phyloP scores from a whole-genome alignment of 345 rosid species.

The Erucastrum elatum region DNA sequence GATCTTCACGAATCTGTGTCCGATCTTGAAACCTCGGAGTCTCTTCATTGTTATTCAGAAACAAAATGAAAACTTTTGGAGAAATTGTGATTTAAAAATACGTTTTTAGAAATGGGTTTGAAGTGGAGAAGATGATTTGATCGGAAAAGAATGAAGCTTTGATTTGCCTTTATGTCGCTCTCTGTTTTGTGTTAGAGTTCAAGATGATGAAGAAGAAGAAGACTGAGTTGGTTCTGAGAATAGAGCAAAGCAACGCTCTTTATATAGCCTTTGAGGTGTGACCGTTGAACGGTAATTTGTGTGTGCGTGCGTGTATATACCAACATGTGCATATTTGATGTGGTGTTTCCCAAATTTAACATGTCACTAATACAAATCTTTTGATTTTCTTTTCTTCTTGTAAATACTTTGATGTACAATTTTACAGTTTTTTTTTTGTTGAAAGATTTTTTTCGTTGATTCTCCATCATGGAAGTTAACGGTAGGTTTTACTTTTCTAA shows the following conservation, averaged over 20 bases:
- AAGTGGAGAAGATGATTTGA: neutral
- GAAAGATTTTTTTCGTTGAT: neutral
- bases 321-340: constrained; percentile 31
- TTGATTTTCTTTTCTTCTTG: too few species aligned
- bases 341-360: constrained; percentile 34
- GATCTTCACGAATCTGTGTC: constrained; percentile 49
- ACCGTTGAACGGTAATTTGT: constrained; percentile 33
- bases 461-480: neutral
- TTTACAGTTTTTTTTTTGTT: neutral
- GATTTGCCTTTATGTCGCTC: neutral
- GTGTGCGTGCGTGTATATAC: constrained; percentile 26
- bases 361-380: constrained; percentile 16
- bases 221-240: constrained; percentile 25
- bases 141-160: neutral
- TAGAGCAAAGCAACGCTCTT: constrained; percentile 24
- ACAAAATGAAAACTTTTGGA: constrained; percentile 13
- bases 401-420: neutral
- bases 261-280: constrained; percentile 35
- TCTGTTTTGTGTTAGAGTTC: constrained; percentile 9
- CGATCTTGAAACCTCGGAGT: constrained; percentile 56
- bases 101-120: neutral
- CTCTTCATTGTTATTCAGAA: constrained; percentile 42
- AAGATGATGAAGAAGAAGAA: constrained; percentile 37
- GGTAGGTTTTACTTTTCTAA: neutral
- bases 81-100: constrained; percentile 5